Evolutionary conservation across 768 basidiomycete genomes (phyloP), one percentile per base, ranked within the genome.

Genomic region (Mycena crocata): DNA sequence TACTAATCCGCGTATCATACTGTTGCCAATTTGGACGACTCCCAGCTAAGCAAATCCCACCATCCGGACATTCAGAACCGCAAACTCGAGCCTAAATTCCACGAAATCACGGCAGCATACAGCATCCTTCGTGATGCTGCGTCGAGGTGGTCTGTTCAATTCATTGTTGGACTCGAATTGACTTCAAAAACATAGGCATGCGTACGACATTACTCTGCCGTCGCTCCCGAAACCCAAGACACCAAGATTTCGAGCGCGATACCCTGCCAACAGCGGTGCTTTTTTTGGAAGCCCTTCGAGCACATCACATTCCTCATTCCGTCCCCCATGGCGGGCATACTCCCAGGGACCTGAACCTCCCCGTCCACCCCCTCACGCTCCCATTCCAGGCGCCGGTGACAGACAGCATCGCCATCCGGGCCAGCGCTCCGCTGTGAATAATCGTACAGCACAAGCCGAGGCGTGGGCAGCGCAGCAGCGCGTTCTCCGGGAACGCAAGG

Each of bases 351-450:
- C 48, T 5, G 4, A 26, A 19, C 42, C 44, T 44, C 46, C 12
- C 7, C 31, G 24, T 4, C 19, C 31, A 4, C 14, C 58, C 26
- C 21, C 40, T 31, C 23, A 51, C 30, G n/a, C 3, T 6, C 52
- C 51, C 19, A 3, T 63, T 1, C 62, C 45, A 3, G 62, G 52
- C 5, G 9, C 51, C 4, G 50, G 35, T 26, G 62, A 63, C 32
- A 34, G 62, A 28, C 52, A 63, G 24, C 23, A 63, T 23, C 51
- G 31, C 6, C 62, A 63, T 37, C 62, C 62, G 26, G 62, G 62
- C n/a, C 62, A 63, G 52, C 62, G 62, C 12, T 63, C 55, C 52
- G 19, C 7, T 10, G 52, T 52, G 5, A 51, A 51, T 6, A 52
- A 63, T n/a, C 62, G 42, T 2, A 15, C 30, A 5, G 52, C 44